A percentile compares a stretch with the other conserved stretches of the same genome.
Evolutionary conservation across 106 monocot species (phyloP).

Genomic region (Chionographis japonica): DNA sequence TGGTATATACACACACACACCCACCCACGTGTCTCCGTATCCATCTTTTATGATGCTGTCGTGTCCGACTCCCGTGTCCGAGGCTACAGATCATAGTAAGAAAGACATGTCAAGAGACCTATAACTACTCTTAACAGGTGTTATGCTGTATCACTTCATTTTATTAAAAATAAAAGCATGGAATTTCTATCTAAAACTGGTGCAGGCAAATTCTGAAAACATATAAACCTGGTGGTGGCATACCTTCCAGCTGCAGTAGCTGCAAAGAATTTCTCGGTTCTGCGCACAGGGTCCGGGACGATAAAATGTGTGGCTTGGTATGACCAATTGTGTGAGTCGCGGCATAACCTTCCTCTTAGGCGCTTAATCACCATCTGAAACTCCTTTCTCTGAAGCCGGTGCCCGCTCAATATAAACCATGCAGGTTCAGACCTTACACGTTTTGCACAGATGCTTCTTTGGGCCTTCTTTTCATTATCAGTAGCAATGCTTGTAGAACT

Average conservation of each 20-base stretch:
- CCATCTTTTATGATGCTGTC: no score
- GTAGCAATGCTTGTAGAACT: not conserved
- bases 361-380: conserved; percentile 45
- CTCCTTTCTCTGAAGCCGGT: conserved; percentile 75
- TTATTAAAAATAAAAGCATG: no score
- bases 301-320: conserved; percentile 93
- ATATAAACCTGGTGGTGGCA: not conserved
- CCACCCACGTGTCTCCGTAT: no score
- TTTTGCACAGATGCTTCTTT: conserved; percentile 8
- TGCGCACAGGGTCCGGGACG: conserved; percentile 64
- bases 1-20: no score
- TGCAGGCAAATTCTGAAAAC: not conserved
- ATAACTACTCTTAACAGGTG: no score
- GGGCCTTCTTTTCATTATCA: not conserved
- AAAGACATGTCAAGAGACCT: no score
- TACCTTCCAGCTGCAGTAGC: conserved; percentile 97
- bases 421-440: conserved; percentile 17
- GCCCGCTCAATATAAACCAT: conserved; percentile 84
- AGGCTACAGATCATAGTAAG: no score
- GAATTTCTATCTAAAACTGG: no score
- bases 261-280: conserved; percentile 97
- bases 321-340: conserved; percentile 88
- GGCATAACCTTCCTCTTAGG: conserved; percentile 64
- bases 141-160: no score
- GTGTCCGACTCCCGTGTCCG: no score